A percentile compares a stretch with the other conserved stretches of the same genome.
phyloP scores from a whole-genome alignment of 352 stramenopile genomes.

The Phytopythium sindhum region DNA sequence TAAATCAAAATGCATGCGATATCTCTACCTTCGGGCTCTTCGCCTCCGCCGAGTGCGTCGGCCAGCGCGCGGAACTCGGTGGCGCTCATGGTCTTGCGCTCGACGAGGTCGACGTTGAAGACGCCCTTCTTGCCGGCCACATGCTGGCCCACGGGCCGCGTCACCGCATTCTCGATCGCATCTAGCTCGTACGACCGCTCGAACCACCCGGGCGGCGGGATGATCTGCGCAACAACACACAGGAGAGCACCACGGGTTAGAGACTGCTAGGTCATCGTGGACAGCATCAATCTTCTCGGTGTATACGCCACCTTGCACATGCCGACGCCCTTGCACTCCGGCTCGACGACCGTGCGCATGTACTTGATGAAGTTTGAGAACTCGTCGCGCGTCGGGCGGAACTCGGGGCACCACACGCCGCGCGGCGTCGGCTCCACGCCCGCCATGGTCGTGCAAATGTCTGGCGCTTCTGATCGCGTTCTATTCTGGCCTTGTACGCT shows the following conservation, averaged over 20 bases:
- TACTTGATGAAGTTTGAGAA: conserved; percentile 86
- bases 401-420: conserved; percentile 77
- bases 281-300: too few relatives aligned
- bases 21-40: conserved; percentile 6
- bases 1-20: neutral
- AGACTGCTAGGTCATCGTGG: too few relatives aligned
- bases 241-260: neutral
- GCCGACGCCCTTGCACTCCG: conserved; percentile 66
- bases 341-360: conserved; percentile 80
- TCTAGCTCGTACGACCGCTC: conserved; percentile 58
- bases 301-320: conserved; percentile 81
- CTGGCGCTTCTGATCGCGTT: neutral
- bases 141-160: conserved; percentile 75
- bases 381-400: conserved; percentile 77
- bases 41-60: conserved; percentile 22
- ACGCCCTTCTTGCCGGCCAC: conserved; percentile 88
- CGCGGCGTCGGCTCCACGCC: conserved; percentile 12
- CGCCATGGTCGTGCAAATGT: neutral
- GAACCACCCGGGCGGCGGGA: conserved; percentile 79
- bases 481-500: too few relatives aligned
- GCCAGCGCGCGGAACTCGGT: conserved; percentile 59
- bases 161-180: conserved; percentile 45
- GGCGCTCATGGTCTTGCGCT: conserved; percentile 69
- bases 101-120: conserved; percentile 89
- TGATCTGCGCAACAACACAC: conserved; percentile 28